A percentile compares a stretch with the other conserved stretches of the same genome.
phyloP scores from a whole-genome alignment of 495 filamentous ascomycete species.

The Baudoinia panamericana region DNA sequence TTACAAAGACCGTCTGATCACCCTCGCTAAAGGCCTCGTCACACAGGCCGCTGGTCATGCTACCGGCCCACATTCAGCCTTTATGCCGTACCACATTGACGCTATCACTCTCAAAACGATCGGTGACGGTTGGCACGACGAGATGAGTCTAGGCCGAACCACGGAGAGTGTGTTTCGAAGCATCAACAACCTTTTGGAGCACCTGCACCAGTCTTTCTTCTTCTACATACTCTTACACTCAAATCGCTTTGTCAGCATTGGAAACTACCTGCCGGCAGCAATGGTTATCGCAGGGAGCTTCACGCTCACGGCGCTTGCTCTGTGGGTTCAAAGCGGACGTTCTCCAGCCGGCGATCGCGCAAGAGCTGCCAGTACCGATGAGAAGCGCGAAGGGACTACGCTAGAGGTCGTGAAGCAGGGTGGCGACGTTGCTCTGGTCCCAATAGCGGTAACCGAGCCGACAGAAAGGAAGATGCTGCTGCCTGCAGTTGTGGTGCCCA shows the following conservation, averaged over 20 bases:
- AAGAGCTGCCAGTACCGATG: conserved; percentile 3
- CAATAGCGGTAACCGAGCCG: conserved; percentile 22
- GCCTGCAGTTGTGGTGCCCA: conserved; percentile 58
- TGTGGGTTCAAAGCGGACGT: conserved; percentile 76
- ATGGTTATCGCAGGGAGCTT: conserved; percentile 93
- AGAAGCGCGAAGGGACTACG: conserved; percentile 18
- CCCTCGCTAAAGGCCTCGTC: conserved; percentile 87
- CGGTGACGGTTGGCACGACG: conserved; percentile 89
- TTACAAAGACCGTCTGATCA: conserved; percentile 71
- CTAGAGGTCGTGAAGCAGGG: conserved; percentile 26
- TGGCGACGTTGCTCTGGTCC: conserved; percentile 27
- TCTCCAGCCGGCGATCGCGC: not conserved
- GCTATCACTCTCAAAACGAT: conserved; percentile 84
- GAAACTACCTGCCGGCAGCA: conserved; percentile 89
- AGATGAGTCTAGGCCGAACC: conserved; percentile 83
- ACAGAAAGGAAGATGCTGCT: conserved; percentile 64
- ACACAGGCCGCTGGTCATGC: conserved; percentile 81
- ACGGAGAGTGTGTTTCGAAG: conserved; percentile 82
- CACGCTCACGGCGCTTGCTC: conserved; percentile 81
- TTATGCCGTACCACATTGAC: conserved; percentile 97
- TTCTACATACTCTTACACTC: conserved; percentile 90
- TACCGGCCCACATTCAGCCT: conserved; percentile 83
- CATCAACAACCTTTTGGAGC: conserved; percentile 90
- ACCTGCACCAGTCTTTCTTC: conserved; percentile 98
- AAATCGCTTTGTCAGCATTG: conserved; percentile 91